Evolutionary conservation across 1,284 basidiomycete genomes (phyloP).

Genomic region (Tilletia horrida): DNA sequence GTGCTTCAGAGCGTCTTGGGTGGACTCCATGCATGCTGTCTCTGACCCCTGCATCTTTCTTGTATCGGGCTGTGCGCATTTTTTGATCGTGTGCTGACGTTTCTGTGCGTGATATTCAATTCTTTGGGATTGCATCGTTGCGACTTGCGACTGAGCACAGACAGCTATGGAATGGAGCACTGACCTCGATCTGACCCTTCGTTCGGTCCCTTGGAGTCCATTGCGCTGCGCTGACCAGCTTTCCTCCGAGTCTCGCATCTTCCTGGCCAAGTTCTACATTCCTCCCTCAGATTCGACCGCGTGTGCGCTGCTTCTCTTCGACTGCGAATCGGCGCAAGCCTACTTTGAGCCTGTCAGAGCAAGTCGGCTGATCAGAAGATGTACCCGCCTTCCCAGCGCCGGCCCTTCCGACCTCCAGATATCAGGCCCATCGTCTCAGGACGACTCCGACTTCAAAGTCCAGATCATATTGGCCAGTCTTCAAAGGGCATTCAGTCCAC

Average conservation of each 20-base stretch:
- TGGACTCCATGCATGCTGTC: too few relatives aligned
- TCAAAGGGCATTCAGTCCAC: background rate
- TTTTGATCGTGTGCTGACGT: too few relatives aligned
- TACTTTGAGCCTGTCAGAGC: slow-evolving; percentile 8
- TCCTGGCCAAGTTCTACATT: slow-evolving; percentile 12
- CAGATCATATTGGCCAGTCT: background rate
- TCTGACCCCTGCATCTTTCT: too few relatives aligned
- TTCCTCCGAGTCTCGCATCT: background rate
- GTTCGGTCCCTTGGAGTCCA: background rate
- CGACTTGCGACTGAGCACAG: background rate
- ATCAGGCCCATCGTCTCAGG: background rate
- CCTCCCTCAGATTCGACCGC: background rate
- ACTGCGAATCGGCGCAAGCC: background rate
- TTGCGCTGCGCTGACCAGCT: background rate
- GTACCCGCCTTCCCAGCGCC: background rate
- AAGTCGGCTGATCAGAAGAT: background rate
- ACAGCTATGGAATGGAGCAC: slow-evolving; percentile 12
- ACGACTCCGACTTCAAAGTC: background rate
- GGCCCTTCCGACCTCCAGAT: background rate
- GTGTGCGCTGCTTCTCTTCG: slow-evolving; percentile 9
- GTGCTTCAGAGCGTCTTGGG: too few relatives aligned
- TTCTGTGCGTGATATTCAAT: too few relatives aligned
- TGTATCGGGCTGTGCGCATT: too few relatives aligned
- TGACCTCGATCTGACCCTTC: slow-evolving; percentile 5
- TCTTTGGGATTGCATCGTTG: too few relatives aligned